phyloP scores from a whole-genome alignment of 1,139 yeast genomes.

The Hansenula lynferdii region DNA sequence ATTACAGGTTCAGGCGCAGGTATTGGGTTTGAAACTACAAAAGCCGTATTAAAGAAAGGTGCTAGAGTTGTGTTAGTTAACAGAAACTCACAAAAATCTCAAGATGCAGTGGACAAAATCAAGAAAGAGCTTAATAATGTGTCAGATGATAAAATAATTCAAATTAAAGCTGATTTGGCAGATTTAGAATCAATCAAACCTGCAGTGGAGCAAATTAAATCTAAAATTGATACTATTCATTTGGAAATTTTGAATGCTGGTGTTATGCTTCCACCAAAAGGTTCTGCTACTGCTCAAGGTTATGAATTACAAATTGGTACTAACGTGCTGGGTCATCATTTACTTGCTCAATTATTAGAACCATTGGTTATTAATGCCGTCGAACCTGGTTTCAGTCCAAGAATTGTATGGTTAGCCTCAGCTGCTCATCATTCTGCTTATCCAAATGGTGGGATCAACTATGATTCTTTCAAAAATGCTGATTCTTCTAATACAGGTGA shows the following conservation, averaged over 20 bases:
- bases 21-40: conserved; percentile 38
- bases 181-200: conserved; percentile 41
- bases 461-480: conserved; percentile 25
- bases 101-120: conserved; percentile 29
- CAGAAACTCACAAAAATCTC: conserved; percentile 32
- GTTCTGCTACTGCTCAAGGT: conserved; percentile 35
- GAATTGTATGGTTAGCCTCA: conserved; percentile 47
- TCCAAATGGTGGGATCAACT: conserved; percentile 33
- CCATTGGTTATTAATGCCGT: conserved; percentile 31
- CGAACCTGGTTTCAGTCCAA: conserved; percentile 15
- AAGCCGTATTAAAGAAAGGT: conserved; percentile 34
- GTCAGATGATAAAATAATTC: conserved; percentile 19
- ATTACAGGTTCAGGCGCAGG: conserved; percentile 45
- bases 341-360: conserved; percentile 40
- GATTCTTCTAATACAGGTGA: conserved; percentile 3
- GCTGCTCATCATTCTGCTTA: conserved; percentile 34
- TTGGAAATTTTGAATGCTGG: conserved; percentile 50
- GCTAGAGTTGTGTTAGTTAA: conserved; percentile 41
- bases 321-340: conserved; percentile 45
- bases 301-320: conserved; percentile 44
- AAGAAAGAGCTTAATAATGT: conserved; percentile 18
- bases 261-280: conserved; percentile 38
- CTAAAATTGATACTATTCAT: conserved; percentile 30
- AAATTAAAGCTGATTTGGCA: conserved; percentile 35
- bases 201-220: conserved; percentile 31